Base-by-base conservation (phyloP, 768 basidiomycete genomes). In the Calvatia gigantea region DNA sequence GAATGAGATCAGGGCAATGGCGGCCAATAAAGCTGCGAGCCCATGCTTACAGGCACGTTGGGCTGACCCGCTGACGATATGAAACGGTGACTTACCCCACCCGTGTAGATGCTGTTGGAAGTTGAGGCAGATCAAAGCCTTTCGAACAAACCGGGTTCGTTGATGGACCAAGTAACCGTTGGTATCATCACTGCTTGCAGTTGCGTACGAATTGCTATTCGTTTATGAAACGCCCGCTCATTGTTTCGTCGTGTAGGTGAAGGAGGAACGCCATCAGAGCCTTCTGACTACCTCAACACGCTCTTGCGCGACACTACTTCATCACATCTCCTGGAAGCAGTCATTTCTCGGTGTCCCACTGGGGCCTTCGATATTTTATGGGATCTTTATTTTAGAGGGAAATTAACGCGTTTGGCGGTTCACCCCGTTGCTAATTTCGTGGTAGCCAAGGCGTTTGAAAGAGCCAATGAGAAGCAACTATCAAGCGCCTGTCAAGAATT, bases 361-460 rank as follows among this genome's bases (percentile, higher is more conserved):
- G 62, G 70, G 15, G 78, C 86, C 1, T 94, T 95, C 64, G 65
- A 70, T 29, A 63, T 76, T 0, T 64, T 97, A 4, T 98, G 96
- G 96, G 63, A 71, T 2, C 78, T 79, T 0, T 95, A 97, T 70
- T 87, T 98, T 66, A 68, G 72, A 41, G 84, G 84, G n/a, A 85
- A 86, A 59, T 73, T 97, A 33, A 70, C 78, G 2, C 81, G 87
- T 54, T 74, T 97, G 27, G 85, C 89, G 15, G 74, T 79, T 17
- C 96, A 99, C 69, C 93, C 95, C 2, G 89, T 95, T 2, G 94
- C 91, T 11, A 99, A 98, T 65, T 99, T 94, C 63, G 94, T 98
- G 19, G 76, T 94, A 4, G 88, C 94, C 0, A 87, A 85, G 67
- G 89, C 87, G 0, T 60, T 95, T 25, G 82, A 83, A 47, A 76